Evolutionary conservation across 2,329 filamentous ascomycete genomes (phyloP).

Genomic region (Pyrenophora tritici-repentis): DNA sequence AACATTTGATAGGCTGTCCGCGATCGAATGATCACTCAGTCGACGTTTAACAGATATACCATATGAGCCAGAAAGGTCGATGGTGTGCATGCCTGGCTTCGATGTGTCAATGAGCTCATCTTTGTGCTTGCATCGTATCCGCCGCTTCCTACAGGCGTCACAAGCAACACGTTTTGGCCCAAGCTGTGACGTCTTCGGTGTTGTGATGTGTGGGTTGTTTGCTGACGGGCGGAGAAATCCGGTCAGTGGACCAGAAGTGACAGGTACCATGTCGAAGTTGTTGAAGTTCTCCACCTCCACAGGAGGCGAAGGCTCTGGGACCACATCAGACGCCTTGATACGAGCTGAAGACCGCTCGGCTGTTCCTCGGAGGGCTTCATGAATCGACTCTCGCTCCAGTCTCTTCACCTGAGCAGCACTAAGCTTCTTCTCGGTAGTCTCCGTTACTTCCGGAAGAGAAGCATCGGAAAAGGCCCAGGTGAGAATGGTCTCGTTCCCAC

Average conservation of each 20-base stretch:
- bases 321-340: slow-evolving; percentile 31
- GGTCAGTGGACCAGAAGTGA: slow-evolving; percentile 32
- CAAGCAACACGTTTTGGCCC: slow-evolving; percentile 66
- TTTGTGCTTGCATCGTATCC: slow-evolving; percentile 68
- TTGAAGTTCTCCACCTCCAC: slow-evolving; percentile 18
- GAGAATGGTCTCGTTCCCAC: slow-evolving; percentile 65
- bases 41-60: slow-evolving; percentile 43
- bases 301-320: slow-evolving; percentile 21
- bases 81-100: slow-evolving; percentile 39
- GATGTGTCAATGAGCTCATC: slow-evolving; percentile 53
- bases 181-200: slow-evolving; percentile 62
- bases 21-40: slow-evolving; percentile 38
- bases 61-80: slow-evolving; percentile 39
- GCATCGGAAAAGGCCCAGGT: slow-evolving; percentile 65
- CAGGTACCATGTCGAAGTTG: slow-evolving; percentile 18
- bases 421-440: slow-evolving; percentile 57
- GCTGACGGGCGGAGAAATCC: slow-evolving; percentile 46
- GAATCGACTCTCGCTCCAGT: slow-evolving; percentile 59
- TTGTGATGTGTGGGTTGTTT: slow-evolving; percentile 49
- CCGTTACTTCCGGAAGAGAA: slow-evolving; percentile 52
- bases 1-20: slow-evolving; percentile 21
- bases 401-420: slow-evolving; percentile 61
- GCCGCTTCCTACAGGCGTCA: slow-evolving; percentile 65
- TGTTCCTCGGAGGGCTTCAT: slow-evolving; percentile 50
- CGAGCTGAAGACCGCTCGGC: slow-evolving; percentile 50